phyloP scores from a whole-genome alignment of 768 basidiomycete species.

The Sutorius australiensis region DNA sequence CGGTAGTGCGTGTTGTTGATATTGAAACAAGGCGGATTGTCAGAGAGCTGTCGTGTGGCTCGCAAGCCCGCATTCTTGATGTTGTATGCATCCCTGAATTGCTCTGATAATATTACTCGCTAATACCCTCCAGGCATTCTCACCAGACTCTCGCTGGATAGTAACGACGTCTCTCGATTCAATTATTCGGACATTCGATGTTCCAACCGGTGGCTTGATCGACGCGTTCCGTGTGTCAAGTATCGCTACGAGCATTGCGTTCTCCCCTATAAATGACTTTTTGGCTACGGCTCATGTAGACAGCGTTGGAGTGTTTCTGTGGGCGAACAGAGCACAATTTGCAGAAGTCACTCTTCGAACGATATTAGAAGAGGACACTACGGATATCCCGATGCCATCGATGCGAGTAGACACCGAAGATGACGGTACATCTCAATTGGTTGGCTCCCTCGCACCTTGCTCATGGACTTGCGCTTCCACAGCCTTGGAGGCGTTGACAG shows the following conservation, averaged over 20 bases:
- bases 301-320: conserved; percentile 92
- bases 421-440: conserved; percentile 50
- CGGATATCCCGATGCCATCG: conserved; percentile 70
- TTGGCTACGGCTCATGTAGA: conserved; percentile 93
- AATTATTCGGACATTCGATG: conserved; percentile 89
- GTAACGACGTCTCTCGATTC: conserved; percentile 86
- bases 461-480: conserved; percentile 10
- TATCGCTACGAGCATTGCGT: conserved; percentile 84
- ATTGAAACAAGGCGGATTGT: conserved; percentile 87
- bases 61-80: conserved; percentile 83
- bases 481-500: conserved; percentile 75
- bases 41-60: conserved; percentile 76
- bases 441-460: background rate
- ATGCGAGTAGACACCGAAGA: conserved; percentile 82
- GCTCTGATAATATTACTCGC: background rate
- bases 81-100: conserved; percentile 50
- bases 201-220: conserved; percentile 89
- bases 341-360: conserved; percentile 77
- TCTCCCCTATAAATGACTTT: conserved; percentile 95
- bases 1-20: conserved; percentile 80
- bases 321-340: conserved; percentile 97
- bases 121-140: conserved; percentile 66
- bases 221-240: conserved; percentile 87
- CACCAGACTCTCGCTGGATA: conserved; percentile 93
- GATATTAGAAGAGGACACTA: conserved; percentile 71